Evolutionary conservation across 306 rosid genomes (phyloP), one percentile per base, ranked within the genome.

Genomic region (Prinsepia uniflora): DNA sequence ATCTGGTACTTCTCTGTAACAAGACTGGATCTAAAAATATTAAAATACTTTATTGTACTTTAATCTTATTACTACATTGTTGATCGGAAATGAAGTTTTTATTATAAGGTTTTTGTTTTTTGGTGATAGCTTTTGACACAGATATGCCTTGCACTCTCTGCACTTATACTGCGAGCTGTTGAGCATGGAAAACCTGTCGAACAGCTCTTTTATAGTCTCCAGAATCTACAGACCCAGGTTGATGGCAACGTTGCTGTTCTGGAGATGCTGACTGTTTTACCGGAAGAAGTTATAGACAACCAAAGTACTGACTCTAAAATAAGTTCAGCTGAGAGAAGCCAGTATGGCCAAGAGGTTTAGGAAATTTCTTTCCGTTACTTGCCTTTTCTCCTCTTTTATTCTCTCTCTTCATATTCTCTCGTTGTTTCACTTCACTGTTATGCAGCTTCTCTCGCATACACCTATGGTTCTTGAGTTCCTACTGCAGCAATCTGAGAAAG

Each of bases 211-310:
- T 90, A 88, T 86, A 88, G 89, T 83, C 98, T 93, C 62, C 93
- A 72, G 90, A 88, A 81, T 82, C 84, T 89, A 79, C 93, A 88
- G 85, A 82, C 77, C 63, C 86, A 86, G 84, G 91, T 74, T 20
- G 86, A 81, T 63, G 96, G 93, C 41, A 87, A 87, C 78, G 44
- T 85, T 70, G 98, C 97, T 56, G 97, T 93, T 56, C 77, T 93
- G 84, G 98, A 93, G 87, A 84, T 93, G 98, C 96, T 93, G 71
- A 93, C 98, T 42, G 96, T 93, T 66, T 75, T 93, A 68, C 98
- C 98, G 5, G 98, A 93, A 81, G 98, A 93, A 86, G 87, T 90
- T 63, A 75, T 87, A 69, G 98, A 89, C 78, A 83, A 63, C 81
- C 92, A 84, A 72, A 83, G 72, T 58, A 67, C 62, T 41, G 94